phyloP scores from a whole-genome alignment of 78 protist species.

The Pigoraptor vietnamica region DNA sequence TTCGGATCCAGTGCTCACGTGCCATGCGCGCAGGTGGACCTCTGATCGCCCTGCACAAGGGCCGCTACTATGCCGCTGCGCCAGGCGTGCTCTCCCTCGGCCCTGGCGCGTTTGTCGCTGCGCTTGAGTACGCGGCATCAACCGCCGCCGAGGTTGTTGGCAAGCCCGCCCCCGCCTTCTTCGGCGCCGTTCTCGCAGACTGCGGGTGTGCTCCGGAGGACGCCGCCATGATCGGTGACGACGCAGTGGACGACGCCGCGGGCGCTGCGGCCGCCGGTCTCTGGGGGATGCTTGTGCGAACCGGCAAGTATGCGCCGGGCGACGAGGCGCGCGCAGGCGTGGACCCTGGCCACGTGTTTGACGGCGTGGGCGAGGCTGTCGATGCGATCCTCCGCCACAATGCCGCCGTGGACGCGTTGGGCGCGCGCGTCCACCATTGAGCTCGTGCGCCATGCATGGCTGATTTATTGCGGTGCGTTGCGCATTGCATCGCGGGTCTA shows the following conservation, averaged over 20 bases:
- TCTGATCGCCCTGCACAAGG: background rate
- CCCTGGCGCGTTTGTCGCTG: background rate
- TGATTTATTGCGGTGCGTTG: no score
- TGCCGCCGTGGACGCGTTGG: background rate
- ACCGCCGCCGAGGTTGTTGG: background rate
- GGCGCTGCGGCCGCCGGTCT: background rate
- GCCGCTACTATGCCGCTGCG: background rate
- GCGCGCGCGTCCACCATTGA: no score
- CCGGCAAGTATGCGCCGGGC: conserved; percentile 5
- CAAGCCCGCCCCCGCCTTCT: background rate
- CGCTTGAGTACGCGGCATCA: background rate
- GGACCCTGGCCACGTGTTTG: background rate
- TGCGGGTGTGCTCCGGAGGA: background rate
- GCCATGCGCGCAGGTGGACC: background rate
- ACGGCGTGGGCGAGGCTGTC: background rate
- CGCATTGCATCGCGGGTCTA: background rate
- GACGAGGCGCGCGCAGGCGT: background rate
- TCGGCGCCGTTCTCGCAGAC: background rate
- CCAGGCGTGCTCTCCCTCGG: background rate
- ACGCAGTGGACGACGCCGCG: background rate
- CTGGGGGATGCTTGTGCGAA: background rate
- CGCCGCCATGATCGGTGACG: conserved; percentile 14
- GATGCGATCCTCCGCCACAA: background rate
- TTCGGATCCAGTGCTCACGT: no score
- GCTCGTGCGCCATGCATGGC: no score